These are phyloP conservation scores for Colletotrichum sp. DNA, from an alignment of 2,329 filamentous ascomycete species.

Conservation along the genomic window DNA sequence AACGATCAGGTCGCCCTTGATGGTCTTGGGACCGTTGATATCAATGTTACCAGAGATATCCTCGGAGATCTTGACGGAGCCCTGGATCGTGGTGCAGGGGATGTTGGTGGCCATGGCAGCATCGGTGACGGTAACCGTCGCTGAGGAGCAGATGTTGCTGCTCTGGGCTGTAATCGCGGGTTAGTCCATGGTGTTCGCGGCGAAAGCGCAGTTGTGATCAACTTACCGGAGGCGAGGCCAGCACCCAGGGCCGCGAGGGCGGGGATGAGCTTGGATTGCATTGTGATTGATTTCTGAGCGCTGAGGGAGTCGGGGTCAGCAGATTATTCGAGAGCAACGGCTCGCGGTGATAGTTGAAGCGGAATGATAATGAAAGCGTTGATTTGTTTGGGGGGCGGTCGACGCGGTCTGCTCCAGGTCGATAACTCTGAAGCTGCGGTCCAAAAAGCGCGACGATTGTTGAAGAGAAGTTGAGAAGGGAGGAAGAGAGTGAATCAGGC, in stretches of 20 bases:
- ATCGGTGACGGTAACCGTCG: slow-evolving; percentile 64
- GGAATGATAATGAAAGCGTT: slow-evolving; percentile 17
- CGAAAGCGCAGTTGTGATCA: slow-evolving; percentile 17
- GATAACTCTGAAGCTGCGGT: slow-evolving; percentile 17
- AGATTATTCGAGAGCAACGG: neutral
- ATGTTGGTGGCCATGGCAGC: slow-evolving; percentile 66
- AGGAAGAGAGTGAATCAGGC: neutral
- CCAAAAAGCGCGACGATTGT: slow-evolving; percentile 9
- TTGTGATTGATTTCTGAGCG: slow-evolving; percentile 36
- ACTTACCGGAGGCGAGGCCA: slow-evolving; percentile 48
- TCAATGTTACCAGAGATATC: slow-evolving; percentile 61
- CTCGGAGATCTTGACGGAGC: slow-evolving; percentile 69
- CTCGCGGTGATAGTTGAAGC: neutral
- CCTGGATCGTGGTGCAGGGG: slow-evolving; percentile 72
- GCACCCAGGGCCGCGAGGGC: slow-evolving; percentile 48
- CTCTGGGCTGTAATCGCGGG: slow-evolving; percentile 31
- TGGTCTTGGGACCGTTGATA: slow-evolving; percentile 63
- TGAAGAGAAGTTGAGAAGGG: neutral
- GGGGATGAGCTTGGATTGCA: slow-evolving; percentile 51
- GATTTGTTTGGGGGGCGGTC: neutral
- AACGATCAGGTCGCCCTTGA: slow-evolving; percentile 63
- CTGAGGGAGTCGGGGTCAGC: slow-evolving; percentile 6
- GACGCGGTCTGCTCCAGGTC: slow-evolving; percentile 4
- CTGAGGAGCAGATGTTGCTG: slow-evolving; percentile 31
- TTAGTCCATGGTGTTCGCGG: neutral